A percentile compares a stretch with the other conserved stretches of the same genome.
Conservation (phyloP, 192 early-diverging fungal genomes). For the Podila clonocystis region DNA sequence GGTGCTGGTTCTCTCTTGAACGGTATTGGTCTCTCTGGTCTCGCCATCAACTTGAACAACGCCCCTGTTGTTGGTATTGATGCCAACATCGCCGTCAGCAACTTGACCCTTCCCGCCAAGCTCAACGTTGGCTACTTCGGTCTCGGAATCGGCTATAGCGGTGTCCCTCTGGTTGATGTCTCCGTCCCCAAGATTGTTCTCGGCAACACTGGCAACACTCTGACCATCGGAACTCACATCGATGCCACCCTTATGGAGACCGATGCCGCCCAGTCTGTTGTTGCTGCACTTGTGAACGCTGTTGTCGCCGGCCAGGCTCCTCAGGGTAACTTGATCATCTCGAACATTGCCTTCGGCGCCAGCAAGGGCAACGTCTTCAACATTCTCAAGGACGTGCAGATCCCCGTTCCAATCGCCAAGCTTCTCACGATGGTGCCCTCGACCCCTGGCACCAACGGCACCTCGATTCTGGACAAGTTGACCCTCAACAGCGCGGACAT, state of each 20-base stretch:
- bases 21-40: constrained; percentile 20
- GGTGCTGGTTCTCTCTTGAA: constrained; percentile 23
- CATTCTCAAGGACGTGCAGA: constrained; percentile 14
- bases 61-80: constrained; percentile 40
- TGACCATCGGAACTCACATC: constrained; percentile 15
- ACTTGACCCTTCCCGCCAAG: constrained; percentile 21
- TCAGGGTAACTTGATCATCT: constrained; percentile 14
- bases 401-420: constrained; percentile 15
- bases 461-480: constrained; percentile 11
- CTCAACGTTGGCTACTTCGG: constrained; percentile 21
- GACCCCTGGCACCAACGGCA: constrained; percentile 7
- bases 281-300: constrained; percentile 15
- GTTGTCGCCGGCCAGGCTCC: constrained; percentile 18
- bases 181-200: constrained; percentile 9
- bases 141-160: constrained; percentile 17
- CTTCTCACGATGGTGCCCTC: constrained; percentile 12
- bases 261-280: constrained; percentile 15
- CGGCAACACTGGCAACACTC: not conserved
- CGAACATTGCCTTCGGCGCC: constrained; percentile 15
- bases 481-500: constrained; percentile 19
- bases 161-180: constrained; percentile 25
- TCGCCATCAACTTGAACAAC: constrained; percentile 38
- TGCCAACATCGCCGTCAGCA: constrained; percentile 18
- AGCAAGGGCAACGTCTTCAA: constrained; percentile 20
- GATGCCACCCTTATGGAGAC: constrained; percentile 7